Evolutionary conservation across 148 eudicot species (phyloP).

Genomic region (Cornus florida): DNA sequence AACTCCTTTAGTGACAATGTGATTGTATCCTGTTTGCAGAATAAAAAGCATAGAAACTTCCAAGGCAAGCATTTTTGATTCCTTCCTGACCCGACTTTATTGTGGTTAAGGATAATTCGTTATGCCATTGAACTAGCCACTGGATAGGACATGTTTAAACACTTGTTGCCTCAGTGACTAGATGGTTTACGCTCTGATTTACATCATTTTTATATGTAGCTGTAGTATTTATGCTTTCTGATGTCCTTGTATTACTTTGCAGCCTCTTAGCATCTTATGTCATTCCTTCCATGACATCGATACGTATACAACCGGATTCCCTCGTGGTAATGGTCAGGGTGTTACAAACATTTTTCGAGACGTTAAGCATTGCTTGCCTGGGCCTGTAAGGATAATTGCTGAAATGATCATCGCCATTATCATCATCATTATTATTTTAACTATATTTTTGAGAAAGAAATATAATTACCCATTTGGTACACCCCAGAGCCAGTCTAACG

Average conservation of each 20-base stretch:
- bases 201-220: background rate
- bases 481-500: background rate
- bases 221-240: constrained; percentile 1
- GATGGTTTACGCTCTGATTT: background rate
- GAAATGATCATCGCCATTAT: background rate
- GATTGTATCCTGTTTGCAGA: constrained; percentile 45
- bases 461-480: constrained; percentile 1
- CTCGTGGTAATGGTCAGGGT: constrained; percentile 75
- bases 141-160: background rate
- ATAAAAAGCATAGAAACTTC: constrained; percentile 60
- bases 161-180: background rate
- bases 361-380: constrained; percentile 85
- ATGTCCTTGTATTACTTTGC: constrained; percentile 32
- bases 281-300: constrained; percentile 82
- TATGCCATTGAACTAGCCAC: background rate
- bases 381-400: constrained; percentile 61
- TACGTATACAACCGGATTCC: constrained; percentile 79
- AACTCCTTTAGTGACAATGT: constrained; percentile 9
- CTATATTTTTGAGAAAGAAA: background rate
- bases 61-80: constrained; percentile 51
- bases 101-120: constrained; percentile 6
- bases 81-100: constrained; percentile 9
- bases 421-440: background rate
- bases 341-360: constrained; percentile 67
- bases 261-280: constrained; percentile 91